phyloP scores from a whole-genome alignment of 768 basidiomycete genomes.

The Xerocomus brunneocitrinus region DNA sequence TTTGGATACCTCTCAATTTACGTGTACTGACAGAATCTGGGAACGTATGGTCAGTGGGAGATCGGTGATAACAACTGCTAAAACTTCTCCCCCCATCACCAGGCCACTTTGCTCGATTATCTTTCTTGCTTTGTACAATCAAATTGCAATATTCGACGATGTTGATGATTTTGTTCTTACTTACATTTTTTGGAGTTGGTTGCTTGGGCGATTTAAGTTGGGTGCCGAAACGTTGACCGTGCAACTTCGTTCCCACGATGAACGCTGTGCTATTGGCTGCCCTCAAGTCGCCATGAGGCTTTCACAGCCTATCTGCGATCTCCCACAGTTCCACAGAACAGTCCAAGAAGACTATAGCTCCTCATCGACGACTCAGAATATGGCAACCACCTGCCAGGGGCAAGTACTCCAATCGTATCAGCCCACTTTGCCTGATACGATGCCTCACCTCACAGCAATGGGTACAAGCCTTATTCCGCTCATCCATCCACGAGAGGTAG shows the following conservation, averaged over 20 bases:
- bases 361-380: neutral
- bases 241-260: too few species aligned
- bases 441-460: neutral
- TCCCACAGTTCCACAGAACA: too few species aligned
- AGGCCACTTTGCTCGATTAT: neutral
- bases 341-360: too few species aligned
- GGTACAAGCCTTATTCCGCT: neutral
- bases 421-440: neutral
- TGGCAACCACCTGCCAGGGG: neutral
- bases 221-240: too few species aligned
- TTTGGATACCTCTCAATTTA: neutral
- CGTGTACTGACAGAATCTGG: neutral
- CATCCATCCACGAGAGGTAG: neutral
- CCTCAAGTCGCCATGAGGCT: too few species aligned
- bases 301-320: too few species aligned
- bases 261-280: too few species aligned
- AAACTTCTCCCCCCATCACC: neutral
- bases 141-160: too few species aligned
- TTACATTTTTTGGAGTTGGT: too few species aligned
- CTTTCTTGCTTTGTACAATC: neutral
- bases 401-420: neutral
- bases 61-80: conserved; percentile 15
- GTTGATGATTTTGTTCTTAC: neutral
- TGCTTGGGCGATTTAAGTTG: too few species aligned
- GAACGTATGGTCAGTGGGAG: conserved; percentile 24